Evolutionary conservation across 2,329 filamentous ascomycete species (phyloP), one percentile per base, ranked within the genome.

Genomic region (Fusarium acutatum): DNA sequence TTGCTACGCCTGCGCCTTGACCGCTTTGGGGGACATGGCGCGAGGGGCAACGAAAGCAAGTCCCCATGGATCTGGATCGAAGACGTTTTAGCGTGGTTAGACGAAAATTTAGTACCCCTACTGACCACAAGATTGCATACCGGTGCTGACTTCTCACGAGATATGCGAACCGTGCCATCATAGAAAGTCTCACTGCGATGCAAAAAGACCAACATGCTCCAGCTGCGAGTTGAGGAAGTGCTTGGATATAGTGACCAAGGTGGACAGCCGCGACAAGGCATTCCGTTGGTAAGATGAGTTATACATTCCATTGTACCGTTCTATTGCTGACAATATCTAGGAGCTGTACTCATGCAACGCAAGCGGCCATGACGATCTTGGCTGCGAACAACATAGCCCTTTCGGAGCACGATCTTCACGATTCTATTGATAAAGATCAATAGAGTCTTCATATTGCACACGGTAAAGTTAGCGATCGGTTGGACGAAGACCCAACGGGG

Each of bases 121-220:
- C 26, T 14, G 7, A 7, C 15, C n/a, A 26, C 32, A 15, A 10
- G 3, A 35, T 41, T 24, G n/a, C 22, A 30, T 5, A 1, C 37
- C 17, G 5, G 7, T 30, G 5, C 43, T 67, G 10, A 67, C 22
- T 35, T 5, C 4, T 44, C 11, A 7, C n/a, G 0, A 71, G 65
- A 57, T n/a, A 10, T 71, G 68, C 24, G 65, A 69, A 1, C 60
- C 46, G 15, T 70, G 67, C 11, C 62, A 50, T 15, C 53, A 41
- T 1, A 59, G 41, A 13, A 70, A 70, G 59, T 64, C 64, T 22
- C 49, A 50, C 30, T 71, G 68, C 18, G 66, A 71, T 40, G 43
- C 11, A n/a, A 71, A 61, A 15, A n/a, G 35, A 10, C 68, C 68
- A 3, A 52, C 60, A 43, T 71, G 56, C 32, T 57, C 50, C 7